Evolutionary conservation across 176 grass and related monocot genomes (phyloP).

Genomic region (Luzula sylvatica): DNA sequence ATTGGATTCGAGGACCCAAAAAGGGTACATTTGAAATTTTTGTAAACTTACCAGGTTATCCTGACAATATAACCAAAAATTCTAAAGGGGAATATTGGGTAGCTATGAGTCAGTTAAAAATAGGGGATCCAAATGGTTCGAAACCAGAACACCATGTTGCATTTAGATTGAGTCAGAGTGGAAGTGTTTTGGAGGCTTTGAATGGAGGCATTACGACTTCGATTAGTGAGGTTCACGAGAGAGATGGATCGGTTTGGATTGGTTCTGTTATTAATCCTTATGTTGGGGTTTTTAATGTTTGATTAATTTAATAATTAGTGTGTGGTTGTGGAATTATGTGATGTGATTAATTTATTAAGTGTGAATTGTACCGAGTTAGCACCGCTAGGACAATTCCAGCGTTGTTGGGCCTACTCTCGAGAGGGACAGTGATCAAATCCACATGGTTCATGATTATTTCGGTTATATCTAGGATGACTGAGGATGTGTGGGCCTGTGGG

Average conservation of each 20-base stretch:
- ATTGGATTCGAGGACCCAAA: conserved; percentile 46
- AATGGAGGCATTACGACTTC: conserved; percentile 26
- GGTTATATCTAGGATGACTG: too few relatives aligned
- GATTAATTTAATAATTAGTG: neutral
- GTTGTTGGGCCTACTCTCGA: too few relatives aligned
- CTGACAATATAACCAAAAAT: conserved; percentile 61
- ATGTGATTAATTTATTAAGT: neutral
- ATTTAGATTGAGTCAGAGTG: conserved; percentile 33
- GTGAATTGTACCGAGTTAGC: too few relatives aligned
- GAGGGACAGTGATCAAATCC: too few relatives aligned
- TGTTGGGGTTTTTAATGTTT: conserved; percentile 31
- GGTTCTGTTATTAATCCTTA: conserved; percentile 69
- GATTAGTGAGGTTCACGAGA: conserved; percentile 65
- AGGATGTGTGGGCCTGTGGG: too few relatives aligned
- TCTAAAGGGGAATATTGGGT: conserved; percentile 55
- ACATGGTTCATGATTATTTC: too few relatives aligned
- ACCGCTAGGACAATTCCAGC: too few relatives aligned
- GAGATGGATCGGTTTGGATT: conserved; percentile 48
- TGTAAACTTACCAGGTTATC: conserved; percentile 65
- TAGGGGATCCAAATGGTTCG: neutral
- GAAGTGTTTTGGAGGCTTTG: conserved; percentile 30
- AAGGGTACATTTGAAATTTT: conserved; percentile 35
- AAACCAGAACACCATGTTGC: conserved; percentile 28
- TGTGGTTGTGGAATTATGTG: neutral
- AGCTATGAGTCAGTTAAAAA: conserved; percentile 48